A percentile compares a stretch with the other conserved stretches of the same genome.
Evolutionary conservation across 371 early-diverging fungal species (phyloP).

Genomic region (Encephalitozoon cuniculi): DNA sequence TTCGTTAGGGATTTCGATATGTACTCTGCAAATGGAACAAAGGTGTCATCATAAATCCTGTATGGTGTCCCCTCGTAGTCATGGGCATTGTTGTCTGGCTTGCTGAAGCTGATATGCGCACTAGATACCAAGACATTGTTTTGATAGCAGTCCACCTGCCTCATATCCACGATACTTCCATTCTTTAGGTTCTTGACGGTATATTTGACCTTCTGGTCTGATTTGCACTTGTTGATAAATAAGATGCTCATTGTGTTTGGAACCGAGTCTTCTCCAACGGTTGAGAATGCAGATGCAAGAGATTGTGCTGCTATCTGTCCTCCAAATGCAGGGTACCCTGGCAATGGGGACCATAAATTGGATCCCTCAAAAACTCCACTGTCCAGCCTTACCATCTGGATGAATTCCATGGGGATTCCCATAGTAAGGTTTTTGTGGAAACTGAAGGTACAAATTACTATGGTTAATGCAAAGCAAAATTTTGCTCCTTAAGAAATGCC

Average conservation of each 20-base stretch:
- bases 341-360: slow-evolving; percentile 31
- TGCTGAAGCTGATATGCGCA: neutral
- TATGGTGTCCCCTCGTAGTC: neutral
- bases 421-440: neutral
- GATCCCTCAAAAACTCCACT: neutral
- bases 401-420: slow-evolving; percentile 15
- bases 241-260: neutral
- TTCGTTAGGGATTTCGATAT: neutral
- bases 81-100: neutral
- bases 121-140: neutral
- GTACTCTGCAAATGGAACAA: slow-evolving; percentile 7
- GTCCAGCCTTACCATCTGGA: neutral
- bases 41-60: neutral
- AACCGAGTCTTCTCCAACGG: neutral
- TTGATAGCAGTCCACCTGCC: slow-evolving; percentile 16
- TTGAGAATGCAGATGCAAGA: slow-evolving; percentile 9
- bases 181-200: slow-evolving; percentile 1
- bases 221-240: slow-evolving; percentile 20
- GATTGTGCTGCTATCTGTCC: slow-evolving; percentile 34
- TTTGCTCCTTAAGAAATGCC: neutral
- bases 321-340: slow-evolving; percentile 33
- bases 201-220: neutral
- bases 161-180: slow-evolving; percentile 16
- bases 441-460: neutral
- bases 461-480: neutral